Evolutionary conservation across 2,329 filamentous ascomycete genomes (phyloP).

Genomic region (Aureobasidium subglaciale): DNA sequence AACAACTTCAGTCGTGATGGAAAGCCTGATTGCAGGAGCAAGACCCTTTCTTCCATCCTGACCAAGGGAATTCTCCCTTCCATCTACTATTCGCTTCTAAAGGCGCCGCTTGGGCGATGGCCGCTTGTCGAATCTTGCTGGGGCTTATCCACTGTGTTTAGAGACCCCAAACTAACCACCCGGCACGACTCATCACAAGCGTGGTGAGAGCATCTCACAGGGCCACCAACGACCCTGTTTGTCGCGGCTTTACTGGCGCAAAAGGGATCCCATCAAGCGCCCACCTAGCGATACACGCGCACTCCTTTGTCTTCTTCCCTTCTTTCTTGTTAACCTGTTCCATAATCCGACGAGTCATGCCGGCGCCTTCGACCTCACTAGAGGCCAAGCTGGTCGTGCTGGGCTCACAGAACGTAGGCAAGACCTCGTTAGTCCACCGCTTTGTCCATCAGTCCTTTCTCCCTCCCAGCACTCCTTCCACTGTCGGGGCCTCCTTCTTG

Average conservation of each 20-base stretch:
- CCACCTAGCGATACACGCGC: neutral
- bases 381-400: slow-evolving; percentile 78
- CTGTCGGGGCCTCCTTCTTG: slow-evolving; percentile 49
- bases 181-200: neutral
- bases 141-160: neutral
- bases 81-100: neutral
- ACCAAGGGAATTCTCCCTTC: neutral
- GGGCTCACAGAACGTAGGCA: slow-evolving; percentile 71
- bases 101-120: slow-evolving; percentile 10
- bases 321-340: slow-evolving; percentile 1
- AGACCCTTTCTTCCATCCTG: neutral
- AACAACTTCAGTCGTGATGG: neutral
- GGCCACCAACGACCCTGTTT: slow-evolving; percentile 6
- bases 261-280: neutral
- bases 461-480: slow-evolving; percentile 44
- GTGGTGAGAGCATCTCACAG: neutral
- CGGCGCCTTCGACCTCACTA: slow-evolving; percentile 43
- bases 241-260: neutral
- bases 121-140: slow-evolving; percentile 5
- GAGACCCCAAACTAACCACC: neutral
- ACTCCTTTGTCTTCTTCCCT: neutral
- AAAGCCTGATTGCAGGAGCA: neutral
- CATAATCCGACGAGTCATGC: slow-evolving; percentile 2
- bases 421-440: slow-evolving; percentile 69
- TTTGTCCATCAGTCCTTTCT: slow-evolving; percentile 68